Evolutionary conservation across 352 stramenopile species (phyloP), one percentile per base, ranked within the genome.

Genomic region (Globisporangium radiosum): DNA sequence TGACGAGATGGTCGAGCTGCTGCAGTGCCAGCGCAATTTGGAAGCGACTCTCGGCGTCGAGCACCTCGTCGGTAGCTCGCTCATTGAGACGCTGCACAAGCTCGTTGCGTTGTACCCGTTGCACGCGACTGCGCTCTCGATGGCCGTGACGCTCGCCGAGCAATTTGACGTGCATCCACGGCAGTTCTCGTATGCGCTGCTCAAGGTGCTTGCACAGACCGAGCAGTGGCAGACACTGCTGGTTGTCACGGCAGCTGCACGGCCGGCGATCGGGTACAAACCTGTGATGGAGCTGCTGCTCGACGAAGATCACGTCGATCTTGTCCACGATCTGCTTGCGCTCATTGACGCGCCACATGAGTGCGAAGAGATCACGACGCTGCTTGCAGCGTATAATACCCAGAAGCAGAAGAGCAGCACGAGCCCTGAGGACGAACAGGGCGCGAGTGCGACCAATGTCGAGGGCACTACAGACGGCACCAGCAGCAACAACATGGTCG

Each of bases 71-170:
- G 73, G 79, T 8, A 65, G 60, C 19, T 89, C 76, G 0, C 66
- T 87, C 10, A 56, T 85, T 37, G 75, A 87, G 55, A 87, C 75
- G 37, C 55, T 87, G 40, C 67, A 86, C 50, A 85, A 87, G 54
- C 53, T 87, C n/a, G 59, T 87, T 33, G 72, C 66, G 33, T 58
- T 89, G 36, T 75, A 81, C 47, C 66, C 76, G 9, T 66, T 64
- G 2, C 66, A 83, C 40, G 59, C 60, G 11, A 57, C 69, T 10
- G 71, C 74, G 39, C 66, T 89, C 9, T 38, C 63, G 3, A 47
- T 68, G 1, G 68, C 75, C 14, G 68, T 83, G 0, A 56, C 70
- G n/a, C 56, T 78, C 55, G 76, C 67, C 7, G 67, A 79, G 49
- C 64, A 78, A 36, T 81, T 78, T 43, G 53, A 57, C 7, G 57